Base-by-base conservation (phyloP, 1,284 basidiomycete species). In the Lignosus rhinocerotis region DNA sequence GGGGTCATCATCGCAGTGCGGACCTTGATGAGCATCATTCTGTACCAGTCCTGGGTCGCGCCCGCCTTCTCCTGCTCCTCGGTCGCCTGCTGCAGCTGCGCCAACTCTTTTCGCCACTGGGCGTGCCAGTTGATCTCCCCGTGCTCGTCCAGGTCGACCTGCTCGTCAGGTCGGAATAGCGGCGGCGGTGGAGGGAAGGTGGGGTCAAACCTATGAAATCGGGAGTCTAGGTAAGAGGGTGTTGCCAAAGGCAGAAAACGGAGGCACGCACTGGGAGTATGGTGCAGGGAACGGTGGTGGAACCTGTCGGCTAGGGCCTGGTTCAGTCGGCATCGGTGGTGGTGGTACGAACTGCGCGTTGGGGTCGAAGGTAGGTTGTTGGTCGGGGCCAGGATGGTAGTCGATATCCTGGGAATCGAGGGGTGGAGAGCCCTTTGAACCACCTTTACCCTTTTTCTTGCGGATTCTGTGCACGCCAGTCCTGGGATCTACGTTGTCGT, bases 401-500 rank as follows among this genome's bases (percentile, higher is more conserved):
- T 89, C 87, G 19, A 83, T 75, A 59, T 88, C 77, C 16, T 74
- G 70, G 12, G 67, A 66, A 34, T 63, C 63, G 30, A 60, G 58
- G 49, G 58, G 57, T 6, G 63, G 46, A 11, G 56, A 16, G 76
- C 76, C 62, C 80, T 80, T 66, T 76, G 66, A 76, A 83, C 78
- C 75, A 17, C 65, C 61, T 70, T 89, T 88, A 34, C 79, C 78
- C 68, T 90, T 90, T 79, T 92, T 92, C 76, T 92, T 92, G 62
- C 90, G 84, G 45, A 92, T 82, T 30, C 90, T 85, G 68, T 93
- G 90, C 21, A 93, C 90, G 49, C 90, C 91, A 3, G 90, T 92
- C 32, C 90, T 87, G 34, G 90, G 90, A 67, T 93, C 90, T 44
- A 93, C 88, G 64, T 89, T 88, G 65, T 93, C 90, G 68, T 93